Percentiles rank a stretch among this genome's conserved stretches.
Conservation (phyloP, 352 stramenopile species). For the Pythium dissotocum region DNA sequence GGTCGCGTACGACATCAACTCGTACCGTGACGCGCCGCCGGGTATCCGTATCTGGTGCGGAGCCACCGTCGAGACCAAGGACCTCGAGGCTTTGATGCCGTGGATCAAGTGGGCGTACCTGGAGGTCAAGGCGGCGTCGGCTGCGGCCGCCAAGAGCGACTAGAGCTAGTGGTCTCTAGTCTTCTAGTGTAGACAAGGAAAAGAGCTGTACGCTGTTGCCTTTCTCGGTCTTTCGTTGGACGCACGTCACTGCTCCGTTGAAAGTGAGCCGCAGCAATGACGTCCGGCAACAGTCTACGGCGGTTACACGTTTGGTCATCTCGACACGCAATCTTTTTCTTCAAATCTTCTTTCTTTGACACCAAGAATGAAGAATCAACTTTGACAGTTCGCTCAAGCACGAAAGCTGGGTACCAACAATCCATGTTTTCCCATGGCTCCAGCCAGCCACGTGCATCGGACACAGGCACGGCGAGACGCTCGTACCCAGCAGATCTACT, state of each 20-base stretch:
- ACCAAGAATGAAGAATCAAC: too few relatives aligned
- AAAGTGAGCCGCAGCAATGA: background rate
- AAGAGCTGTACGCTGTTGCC: conserved; percentile 4
- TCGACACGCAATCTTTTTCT: background rate
- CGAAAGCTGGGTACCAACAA: too few relatives aligned
- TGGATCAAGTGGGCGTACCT: conserved; percentile 99
- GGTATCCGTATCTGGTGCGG: conserved; percentile 99
- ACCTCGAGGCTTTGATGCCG: conserved; percentile 97
- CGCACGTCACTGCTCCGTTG: background rate
- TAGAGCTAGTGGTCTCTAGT: background rate
- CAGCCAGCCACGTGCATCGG: background rate
- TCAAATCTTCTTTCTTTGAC: too few relatives aligned
- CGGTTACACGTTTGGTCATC: background rate
- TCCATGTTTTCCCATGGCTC: too few relatives aligned
- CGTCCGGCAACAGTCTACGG: background rate
- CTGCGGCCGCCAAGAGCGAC: conserved; percentile 21
- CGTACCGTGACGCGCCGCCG: conserved; percentile 97
- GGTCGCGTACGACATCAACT: conserved; percentile 97
- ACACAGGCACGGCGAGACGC: background rate
- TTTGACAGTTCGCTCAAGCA: too few relatives aligned
- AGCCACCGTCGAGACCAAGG: conserved; percentile 97
- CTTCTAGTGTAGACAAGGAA: background rate
- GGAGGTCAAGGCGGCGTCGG: conserved; percentile 70
- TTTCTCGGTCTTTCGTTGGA: background rate
- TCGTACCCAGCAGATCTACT: background rate